These are phyloP conservation scores for Phaeosphaeriaceae sp. DNA, from an alignment of 2,329 filamentous ascomycete genomes.

Conservation along the genomic window DNA sequence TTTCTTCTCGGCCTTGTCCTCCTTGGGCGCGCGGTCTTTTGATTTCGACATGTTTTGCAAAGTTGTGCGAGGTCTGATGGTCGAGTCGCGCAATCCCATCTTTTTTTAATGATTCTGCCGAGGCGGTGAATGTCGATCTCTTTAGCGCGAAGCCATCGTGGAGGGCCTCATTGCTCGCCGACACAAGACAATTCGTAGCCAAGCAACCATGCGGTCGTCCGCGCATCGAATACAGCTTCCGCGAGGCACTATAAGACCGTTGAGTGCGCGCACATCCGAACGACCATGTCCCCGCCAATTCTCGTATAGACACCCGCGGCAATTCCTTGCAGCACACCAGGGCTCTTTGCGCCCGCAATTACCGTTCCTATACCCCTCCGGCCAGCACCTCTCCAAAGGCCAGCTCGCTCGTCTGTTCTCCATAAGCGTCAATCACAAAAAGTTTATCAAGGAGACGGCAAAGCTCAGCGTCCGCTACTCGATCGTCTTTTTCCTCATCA, in stretches of 20 bases:
- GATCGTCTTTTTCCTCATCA: slow-evolving; percentile 69
- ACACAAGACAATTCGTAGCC: slow-evolving; percentile 9
- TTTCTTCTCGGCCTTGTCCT: slow-evolving; percentile 40
- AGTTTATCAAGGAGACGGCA: slow-evolving; percentile 75
- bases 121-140: slow-evolving; percentile 24
- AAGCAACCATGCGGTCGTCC: slow-evolving; percentile 39
- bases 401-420: slow-evolving; percentile 75
- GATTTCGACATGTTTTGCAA: slow-evolving; percentile 23
- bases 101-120: slow-evolving; percentile 32
- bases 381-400: slow-evolving; percentile 46
- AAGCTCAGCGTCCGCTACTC: slow-evolving; percentile 74
- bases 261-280: slow-evolving; percentile 21
- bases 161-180: slow-evolving; percentile 16
- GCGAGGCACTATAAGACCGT: slow-evolving; percentile 29
- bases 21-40: slow-evolving; percentile 16
- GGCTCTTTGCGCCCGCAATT: slow-evolving; percentile 66
- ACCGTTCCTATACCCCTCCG: slow-evolving; percentile 69
- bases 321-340: slow-evolving; percentile 55
- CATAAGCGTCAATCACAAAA: slow-evolving; percentile 71
- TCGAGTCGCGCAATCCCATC: slow-evolving; percentile 16
- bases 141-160: slow-evolving; percentile 25
- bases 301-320: slow-evolving; percentile 64
- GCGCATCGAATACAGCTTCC: slow-evolving; percentile 38
- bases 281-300: slow-evolving; percentile 59
- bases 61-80: slow-evolving; percentile 16